Conservation (phyloP, 2,329 filamentous ascomycete genomes). For the Zymoseptoria passerinii region DNA sequence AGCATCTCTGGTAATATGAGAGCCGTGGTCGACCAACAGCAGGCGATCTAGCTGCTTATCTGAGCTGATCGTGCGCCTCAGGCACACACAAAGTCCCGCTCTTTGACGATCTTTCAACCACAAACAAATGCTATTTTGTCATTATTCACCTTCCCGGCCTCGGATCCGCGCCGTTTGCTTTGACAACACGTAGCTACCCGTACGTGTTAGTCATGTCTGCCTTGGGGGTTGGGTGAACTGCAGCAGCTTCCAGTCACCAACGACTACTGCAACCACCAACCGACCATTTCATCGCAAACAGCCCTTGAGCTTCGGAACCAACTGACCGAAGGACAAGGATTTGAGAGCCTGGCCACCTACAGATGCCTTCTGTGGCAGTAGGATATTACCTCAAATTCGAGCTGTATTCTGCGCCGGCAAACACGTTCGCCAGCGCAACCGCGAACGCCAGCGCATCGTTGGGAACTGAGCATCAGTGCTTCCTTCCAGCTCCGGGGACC, state of each 20-base stretch:
- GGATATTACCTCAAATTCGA: conserved; percentile 57
- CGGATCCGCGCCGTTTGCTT: not conserved
- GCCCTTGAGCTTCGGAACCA: not conserved
- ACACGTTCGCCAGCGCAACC: conserved; percentile 6
- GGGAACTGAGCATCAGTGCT: conserved; percentile 15
- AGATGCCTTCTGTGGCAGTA: conserved; percentile 52
- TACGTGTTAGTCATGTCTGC: not conserved
- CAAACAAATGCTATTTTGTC: not conserved
- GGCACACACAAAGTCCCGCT: not conserved
- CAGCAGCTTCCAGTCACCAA: not conserved
- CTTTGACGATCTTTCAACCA: not conserved
- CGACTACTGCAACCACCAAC: not conserved
- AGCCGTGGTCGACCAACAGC: not conserved
- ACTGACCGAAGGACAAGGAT: not conserved
- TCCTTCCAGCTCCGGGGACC: conserved; percentile 33
- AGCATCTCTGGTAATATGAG: not conserved
- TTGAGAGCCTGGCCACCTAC: not conserved
- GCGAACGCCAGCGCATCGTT: not conserved
- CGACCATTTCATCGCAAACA: not conserved
- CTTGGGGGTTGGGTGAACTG: not conserved
- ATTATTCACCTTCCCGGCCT: not conserved
- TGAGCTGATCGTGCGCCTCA: not conserved
- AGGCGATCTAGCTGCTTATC: not conserved
- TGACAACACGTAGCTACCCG: not conserved
- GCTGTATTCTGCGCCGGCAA: conserved; percentile 40